Base-by-base conservation (phyloP, 2,329 filamentous ascomycete species). In the Talaromyces pinophilus region DNA sequence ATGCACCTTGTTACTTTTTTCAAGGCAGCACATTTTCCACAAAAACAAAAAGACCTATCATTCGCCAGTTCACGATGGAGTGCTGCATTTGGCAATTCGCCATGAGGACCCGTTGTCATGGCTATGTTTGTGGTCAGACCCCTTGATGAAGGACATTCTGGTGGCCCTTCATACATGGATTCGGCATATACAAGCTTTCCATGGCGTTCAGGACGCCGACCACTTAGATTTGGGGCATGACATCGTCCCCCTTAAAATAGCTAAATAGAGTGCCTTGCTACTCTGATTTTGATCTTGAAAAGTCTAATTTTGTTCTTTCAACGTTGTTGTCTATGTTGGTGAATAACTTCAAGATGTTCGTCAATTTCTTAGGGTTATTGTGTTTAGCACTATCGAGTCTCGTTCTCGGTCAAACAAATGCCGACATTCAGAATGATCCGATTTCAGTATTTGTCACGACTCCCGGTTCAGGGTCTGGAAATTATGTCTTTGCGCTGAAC, bases 401-500 rank as follows among this genome's bases (percentile, higher is more conserved):
- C 19, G 55, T 59, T n/a, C 15, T 40, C 3, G 55, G 19, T 17
- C 55, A 59, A 42, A 42, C 19, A 7, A 17, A 44, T 30, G 42
- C 15, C 19, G 1, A 42, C 38, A 25, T 59, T 28, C 55, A 59
- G 4, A 25, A 65, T 50, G 48, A 66, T 22, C n/a, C 65, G 10
- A 44, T 48, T 15, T 65, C 63, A 22, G 66, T 70, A 15, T 72
- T 71, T 60, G 68, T 66, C 35, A 54, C 68, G 10, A 67, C 71
- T 11, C 57, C 71, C 2, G 42, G 64, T 17, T 62, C 33, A n/a
- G 66, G 63, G 15, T 63, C 67, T 11, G 40, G 19, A 2, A 69
- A 70, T 38, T 72, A 67, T 48, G 69, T 69, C 5, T 73, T 73
- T 54, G 70, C 72, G 11, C 57, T 74, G 22, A 73, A 72, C 60